Base-by-base conservation (phyloP, 2,329 filamentous ascomycete species). In the Paradendryphiella salina region DNA sequence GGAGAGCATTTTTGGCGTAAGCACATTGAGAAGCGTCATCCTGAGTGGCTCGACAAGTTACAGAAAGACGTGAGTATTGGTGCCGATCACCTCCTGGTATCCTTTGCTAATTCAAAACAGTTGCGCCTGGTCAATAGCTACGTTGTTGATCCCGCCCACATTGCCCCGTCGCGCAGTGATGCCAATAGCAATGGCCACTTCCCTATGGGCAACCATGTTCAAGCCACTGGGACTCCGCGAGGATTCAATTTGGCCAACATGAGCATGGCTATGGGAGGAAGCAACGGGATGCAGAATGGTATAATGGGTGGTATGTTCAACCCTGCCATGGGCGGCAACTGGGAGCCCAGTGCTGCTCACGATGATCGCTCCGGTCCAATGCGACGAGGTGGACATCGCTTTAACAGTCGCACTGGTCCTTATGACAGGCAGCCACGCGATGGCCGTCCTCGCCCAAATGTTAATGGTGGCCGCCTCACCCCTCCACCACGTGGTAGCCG, bases 1-100 rank as follows among this genome's bases (percentile, higher is more conserved):
- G 94, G 94, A 51, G 88, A 96, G 35, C 85, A 93, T 64, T 99
- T 99, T 72, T 99, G 95, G 93, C 87, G 86, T 67, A 99, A 99
- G 79, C 94, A 99, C 66, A 87, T 97, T 13, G 93, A 97, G 75
- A 99, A 99, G 77, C 86, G 95, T 50, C 94, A 99, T 72, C 73
- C 83, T 0, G 93, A 97, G 46, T 99, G 92, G 89, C 82, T 89
- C 36, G 87, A 92, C 28, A 82, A 79, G 45, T 77, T 96, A 59
- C 88, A 87, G 71, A 85, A 87, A 69, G 93, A 96, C 77, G 92
- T 96, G 80, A 79, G 85, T 79, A 29, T 9, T 28, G 5, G 17
- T 33, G 17, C 1, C 5, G 9, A 34, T n/a, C 14, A 18, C 7
- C 7, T 35, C 17, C 20, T 26, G 35, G 14, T 26, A 11, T 13